These are phyloP conservation scores for Apodospora peruviana DNA, from an alignment of 495 filamentous ascomycete genomes.

Conservation along the genomic window DNA sequence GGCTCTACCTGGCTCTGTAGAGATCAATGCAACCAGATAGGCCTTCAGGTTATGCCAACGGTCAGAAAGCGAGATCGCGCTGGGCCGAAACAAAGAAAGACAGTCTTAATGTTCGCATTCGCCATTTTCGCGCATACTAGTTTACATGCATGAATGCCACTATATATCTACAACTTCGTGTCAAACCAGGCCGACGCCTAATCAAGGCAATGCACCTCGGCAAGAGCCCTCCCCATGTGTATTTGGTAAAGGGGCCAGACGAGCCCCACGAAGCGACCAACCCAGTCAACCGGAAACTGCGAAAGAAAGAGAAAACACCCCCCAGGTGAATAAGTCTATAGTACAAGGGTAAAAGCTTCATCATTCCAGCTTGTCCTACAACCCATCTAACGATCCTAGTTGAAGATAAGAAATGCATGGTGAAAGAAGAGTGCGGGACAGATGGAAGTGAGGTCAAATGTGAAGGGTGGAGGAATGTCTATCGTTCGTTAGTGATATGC, in stretches of 20 bases:
- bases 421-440: neutral
- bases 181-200: neutral
- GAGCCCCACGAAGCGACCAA: neutral
- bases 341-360: slow-evolving; percentile 8
- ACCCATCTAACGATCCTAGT: neutral
- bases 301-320: neutral
- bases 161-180: slow-evolving; percentile 2
- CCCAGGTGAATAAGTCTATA: slow-evolving; percentile 14
- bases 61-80: too few species aligned
- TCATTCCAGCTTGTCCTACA: neutral
- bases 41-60: too few species aligned
- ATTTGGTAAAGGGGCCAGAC: neutral
- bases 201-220: neutral
- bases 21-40: too few species aligned
- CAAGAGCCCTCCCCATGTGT: neutral
- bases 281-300: neutral
- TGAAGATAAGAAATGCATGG: neutral
- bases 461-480: slow-evolving; percentile 8
- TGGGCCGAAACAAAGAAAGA: too few species aligned
- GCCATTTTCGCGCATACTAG: neutral
- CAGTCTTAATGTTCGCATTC: too few species aligned
- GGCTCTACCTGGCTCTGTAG: too few species aligned
- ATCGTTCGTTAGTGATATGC: slow-evolving; percentile 9
- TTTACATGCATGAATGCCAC: slow-evolving; percentile 4
- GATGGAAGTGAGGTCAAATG: slow-evolving; percentile 2